Percentiles rank a stretch among this genome's conserved stretches.
phyloP scores from a whole-genome alignment of 1,284 basidiomycete species.

The Exobasidium cylindrosporum region DNA sequence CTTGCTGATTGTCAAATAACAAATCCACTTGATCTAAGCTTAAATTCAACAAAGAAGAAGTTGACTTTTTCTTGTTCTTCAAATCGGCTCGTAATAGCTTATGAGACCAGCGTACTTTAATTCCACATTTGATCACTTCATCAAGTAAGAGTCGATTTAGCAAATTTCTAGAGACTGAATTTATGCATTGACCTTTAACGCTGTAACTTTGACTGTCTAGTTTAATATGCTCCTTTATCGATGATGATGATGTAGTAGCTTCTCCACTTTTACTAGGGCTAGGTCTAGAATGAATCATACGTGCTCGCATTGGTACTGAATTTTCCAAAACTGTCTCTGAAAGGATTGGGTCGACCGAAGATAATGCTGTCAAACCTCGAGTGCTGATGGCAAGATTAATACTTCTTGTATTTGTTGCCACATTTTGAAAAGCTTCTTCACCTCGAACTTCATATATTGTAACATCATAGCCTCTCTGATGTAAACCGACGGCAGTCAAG shows the following conservation, averaged over 20 bases:
- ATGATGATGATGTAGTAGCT: not conserved
- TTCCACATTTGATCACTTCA: conserved; percentile 65
- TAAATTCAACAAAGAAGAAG: not conserved
- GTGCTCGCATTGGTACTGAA: conserved; percentile 87
- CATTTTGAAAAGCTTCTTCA: conserved; percentile 21
- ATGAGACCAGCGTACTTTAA: conserved; percentile 74
- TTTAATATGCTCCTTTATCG: not conserved
- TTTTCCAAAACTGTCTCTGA: conserved; percentile 72
- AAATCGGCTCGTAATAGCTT: conserved; percentile 62
- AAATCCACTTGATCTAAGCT: conserved; percentile 9
- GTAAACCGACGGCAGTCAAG: conserved; percentile 79
- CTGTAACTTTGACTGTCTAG: conserved; percentile 5
- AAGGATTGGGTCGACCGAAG: conserved; percentile 65
- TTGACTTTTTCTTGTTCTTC: not conserved
- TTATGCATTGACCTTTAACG: conserved; percentile 70
- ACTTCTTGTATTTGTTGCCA: conserved; percentile 62
- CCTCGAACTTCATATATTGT: conserved; percentile 81
- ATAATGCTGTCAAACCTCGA: conserved; percentile 81
- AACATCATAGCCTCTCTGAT: conserved; percentile 83
- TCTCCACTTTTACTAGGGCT: not conserved
- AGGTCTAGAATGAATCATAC: conserved; percentile 79
- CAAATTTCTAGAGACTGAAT: conserved; percentile 83
- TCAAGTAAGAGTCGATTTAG: conserved; percentile 81
- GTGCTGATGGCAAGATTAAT: conserved; percentile 96
- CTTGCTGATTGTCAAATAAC: conserved; percentile 14